phyloP scores from a whole-genome alignment of 2,329 filamentous ascomycete genomes.

The Thermomyces lanuginosus region DNA sequence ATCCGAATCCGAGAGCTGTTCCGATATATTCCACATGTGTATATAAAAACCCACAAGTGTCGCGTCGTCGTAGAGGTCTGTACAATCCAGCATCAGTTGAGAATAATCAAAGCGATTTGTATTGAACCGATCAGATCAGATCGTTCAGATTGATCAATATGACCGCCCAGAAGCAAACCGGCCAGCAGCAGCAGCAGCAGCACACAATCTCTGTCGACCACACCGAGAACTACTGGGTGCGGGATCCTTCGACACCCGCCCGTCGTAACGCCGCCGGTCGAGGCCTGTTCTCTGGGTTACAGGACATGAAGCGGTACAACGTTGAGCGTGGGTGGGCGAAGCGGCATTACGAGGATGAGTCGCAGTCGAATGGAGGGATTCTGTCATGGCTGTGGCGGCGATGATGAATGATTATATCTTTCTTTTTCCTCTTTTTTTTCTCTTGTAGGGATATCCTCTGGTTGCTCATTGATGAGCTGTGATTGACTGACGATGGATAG shows the following conservation, averaged over 20 bases:
- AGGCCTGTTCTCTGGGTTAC: conserved; percentile 23
- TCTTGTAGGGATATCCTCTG: neutral
- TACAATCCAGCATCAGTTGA: no score
- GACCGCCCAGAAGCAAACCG: neutral
- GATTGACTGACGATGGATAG: no score
- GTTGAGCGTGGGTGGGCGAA: conserved; percentile 22
- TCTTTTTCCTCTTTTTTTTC: neutral
- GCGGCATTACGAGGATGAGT: conserved; percentile 11
- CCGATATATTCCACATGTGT: no score
- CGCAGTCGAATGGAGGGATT: conserved; percentile 1
- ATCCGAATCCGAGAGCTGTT: no score
- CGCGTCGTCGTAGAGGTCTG: no score
- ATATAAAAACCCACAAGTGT: neutral
- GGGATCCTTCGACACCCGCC: conserved; percentile 5
- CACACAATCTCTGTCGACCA: no score
- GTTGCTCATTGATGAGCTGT: no score
- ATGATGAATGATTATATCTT: conserved; percentile 2
- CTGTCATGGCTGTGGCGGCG: conserved; percentile 2
- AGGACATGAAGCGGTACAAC: conserved; percentile 23
- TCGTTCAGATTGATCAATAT: no score
- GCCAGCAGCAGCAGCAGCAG: neutral
- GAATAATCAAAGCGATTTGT: no score
- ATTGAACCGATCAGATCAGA: no score
- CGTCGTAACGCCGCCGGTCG: conserved; percentile 19
- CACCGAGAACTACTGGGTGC: conserved; percentile 19